Evolutionary conservation across 352 stramenopile species (phyloP).

Genomic region (Phytophthora tentaculata): DNA sequence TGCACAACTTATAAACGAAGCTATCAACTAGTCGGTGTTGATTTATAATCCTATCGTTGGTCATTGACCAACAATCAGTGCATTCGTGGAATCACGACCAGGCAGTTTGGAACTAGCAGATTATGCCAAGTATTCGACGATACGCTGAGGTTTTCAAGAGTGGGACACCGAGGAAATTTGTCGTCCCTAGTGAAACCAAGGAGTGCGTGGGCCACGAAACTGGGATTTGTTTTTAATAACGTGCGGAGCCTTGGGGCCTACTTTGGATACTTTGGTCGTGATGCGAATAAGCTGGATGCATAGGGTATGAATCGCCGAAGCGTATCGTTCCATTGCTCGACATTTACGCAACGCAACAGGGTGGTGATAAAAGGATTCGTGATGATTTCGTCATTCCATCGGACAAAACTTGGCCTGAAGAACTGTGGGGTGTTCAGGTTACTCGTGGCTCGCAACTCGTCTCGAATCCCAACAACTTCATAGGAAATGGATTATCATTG

Average conservation of each 20-base stretch:
- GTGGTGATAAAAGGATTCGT: neutral
- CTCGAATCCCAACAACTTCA: too few relatives aligned
- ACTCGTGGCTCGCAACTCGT: too few relatives aligned
- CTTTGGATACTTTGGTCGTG: conserved; percentile 5
- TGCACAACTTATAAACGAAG: too few relatives aligned
- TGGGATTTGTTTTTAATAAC: neutral
- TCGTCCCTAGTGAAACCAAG: conserved; percentile 1
- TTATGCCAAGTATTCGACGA: neutral
- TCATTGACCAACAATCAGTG: too few relatives aligned
- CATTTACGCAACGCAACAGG: neutral
- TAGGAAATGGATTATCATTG: too few relatives aligned
- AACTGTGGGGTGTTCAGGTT: too few relatives aligned
- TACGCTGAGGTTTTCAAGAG: conserved; percentile 2
- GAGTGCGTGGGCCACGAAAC: neutral
- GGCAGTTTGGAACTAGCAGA: neutral
- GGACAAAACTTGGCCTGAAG: neutral
- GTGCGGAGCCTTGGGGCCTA: neutral
- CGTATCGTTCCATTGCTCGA: neutral
- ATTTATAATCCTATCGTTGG: too few relatives aligned
- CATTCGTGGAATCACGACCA: neutral
- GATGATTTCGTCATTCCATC: conserved; percentile 2
- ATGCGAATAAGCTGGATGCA: neutral
- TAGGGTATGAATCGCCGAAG: neutral
- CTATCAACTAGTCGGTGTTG: too few relatives aligned
- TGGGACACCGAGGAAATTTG: neutral